phyloP scores from a whole-genome alignment of 345 rosid genomes.

The Angophora floribunda region DNA sequence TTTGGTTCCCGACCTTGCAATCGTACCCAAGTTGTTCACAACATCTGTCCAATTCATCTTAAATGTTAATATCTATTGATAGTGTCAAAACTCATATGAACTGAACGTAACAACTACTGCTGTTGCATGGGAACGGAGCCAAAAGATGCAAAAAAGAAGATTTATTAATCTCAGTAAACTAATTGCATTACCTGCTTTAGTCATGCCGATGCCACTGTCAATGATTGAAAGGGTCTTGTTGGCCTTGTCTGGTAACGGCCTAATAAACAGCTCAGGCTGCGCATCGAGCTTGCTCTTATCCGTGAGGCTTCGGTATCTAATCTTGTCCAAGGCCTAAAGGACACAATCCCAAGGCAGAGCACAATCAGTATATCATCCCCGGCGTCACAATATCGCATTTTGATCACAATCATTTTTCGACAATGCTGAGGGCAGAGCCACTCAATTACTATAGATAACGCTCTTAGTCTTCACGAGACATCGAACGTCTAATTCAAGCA shows the following conservation, averaged over 20 bases:
- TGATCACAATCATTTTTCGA: neutral
- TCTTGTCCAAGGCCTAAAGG: constrained; percentile 28
- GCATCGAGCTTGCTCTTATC: constrained; percentile 41
- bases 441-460: neutral
- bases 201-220: constrained; percentile 37
- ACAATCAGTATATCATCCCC: neutral
- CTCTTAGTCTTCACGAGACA: neutral
- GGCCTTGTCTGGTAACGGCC: constrained; percentile 32
- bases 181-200: constrained; percentile 26
- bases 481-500: neutral
- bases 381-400: neutral
- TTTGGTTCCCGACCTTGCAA: constrained; percentile 38
- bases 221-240: constrained; percentile 29
- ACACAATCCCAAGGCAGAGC: neutral
- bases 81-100: neutral
- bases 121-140: neutral
- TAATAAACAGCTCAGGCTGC: constrained; percentile 32
- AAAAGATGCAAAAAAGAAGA: neutral
- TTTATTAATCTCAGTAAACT: neutral
- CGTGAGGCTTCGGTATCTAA: constrained; percentile 26
- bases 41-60: constrained; percentile 3
- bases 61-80: neutral
- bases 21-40: constrained; percentile 39
- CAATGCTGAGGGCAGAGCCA: neutral
- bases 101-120: neutral